phyloP scores from a whole-genome alignment of 73 alveolate genomes.

The Stentor coeruleus region DNA sequence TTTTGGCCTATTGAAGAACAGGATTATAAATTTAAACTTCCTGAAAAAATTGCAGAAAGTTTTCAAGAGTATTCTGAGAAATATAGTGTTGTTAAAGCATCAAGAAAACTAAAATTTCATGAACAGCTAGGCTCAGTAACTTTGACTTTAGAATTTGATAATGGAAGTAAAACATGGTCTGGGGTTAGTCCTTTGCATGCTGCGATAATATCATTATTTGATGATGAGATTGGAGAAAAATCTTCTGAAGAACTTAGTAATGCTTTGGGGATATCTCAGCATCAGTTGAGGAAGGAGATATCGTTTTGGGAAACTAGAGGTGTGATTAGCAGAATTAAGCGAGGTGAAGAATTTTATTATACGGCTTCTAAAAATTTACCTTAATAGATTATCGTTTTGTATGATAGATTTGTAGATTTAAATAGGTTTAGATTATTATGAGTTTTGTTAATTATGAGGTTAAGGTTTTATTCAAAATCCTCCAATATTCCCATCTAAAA shows the following conservation, averaged over 20 bases:
- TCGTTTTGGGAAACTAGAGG: conserved; percentile 82
- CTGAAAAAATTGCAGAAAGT: conserved; percentile 48
- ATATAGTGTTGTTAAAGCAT: conserved; percentile 51
- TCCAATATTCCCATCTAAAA: too few species aligned
- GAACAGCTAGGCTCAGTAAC: conserved; percentile 69
- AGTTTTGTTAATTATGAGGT: too few species aligned
- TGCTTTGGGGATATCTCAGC: conserved; percentile 52
- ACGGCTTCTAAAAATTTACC: not conserved
- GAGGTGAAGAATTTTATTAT: conserved; percentile 34
- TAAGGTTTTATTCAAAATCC: too few species aligned
- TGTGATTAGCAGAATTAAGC: conserved; percentile 51
- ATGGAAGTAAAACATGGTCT: conserved; percentile 61
- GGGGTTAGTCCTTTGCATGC: conserved; percentile 80
- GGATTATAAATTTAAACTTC: conserved; percentile 52
- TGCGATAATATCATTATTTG: conserved; percentile 75
- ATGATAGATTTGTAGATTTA: too few species aligned
- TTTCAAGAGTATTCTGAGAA: conserved; percentile 39
- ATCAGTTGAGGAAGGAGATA: conserved; percentile 61
- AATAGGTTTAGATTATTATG: too few species aligned
- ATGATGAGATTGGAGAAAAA: conserved; percentile 59
- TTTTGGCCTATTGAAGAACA: conserved; percentile 58
- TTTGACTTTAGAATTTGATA: conserved; percentile 63
- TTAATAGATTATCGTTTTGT: too few species aligned
- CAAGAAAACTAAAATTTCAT: conserved; percentile 61
- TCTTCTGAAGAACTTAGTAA: conserved; percentile 70